Base-by-base conservation (phyloP, 345 rosid genomes). In the Firmiana major region DNA sequence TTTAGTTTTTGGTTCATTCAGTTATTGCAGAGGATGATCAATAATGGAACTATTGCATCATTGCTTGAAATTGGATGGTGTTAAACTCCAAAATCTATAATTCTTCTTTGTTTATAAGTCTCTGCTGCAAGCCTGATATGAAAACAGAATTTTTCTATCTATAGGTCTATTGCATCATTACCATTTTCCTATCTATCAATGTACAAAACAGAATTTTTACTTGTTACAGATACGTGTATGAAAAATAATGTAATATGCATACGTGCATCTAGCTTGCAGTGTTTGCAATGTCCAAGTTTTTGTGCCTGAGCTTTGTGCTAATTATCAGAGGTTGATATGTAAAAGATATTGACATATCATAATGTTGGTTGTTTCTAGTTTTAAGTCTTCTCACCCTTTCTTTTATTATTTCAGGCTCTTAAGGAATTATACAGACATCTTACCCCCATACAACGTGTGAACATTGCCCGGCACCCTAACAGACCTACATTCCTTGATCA, bases 401-500 rank as follows among this genome's bases (percentile, higher is more conserved):
- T 66, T 16, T 75, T 49, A 70, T 75, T 48, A 60, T 81, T 81
- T 82, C 91, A 95, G 98, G 97, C 97, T 73, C 82, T 89, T 51
- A 89, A 90, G 88, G 89, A 92, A 78, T 81, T 93, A 71, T 96
- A 93, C 83, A 85, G 87, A 0, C 93, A 89, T 80, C 85, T 96
- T 75, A 91, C 94, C 69, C 97, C 99, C 7, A 92, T 92, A 67
- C 98, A 93, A 77, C 97, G 99, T 74, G 97, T 96, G 83, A 87
- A 88, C 82, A 92, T 93, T 85, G 98, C 99, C 12, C 90, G 97
- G 11, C 99, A 96, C 85, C 99, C 99, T 51, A 89, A 96, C 85
- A 85, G 99, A 59, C 99, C 99, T 54, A 96, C 99, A 77, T 93
- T 93, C 86, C 99, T 93, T 75, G 99, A 96, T 83, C 99, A 96